Base-by-base conservation (phyloP, 2,329 filamentous ascomycete genomes). In the Basipetospora sp. region DNA sequence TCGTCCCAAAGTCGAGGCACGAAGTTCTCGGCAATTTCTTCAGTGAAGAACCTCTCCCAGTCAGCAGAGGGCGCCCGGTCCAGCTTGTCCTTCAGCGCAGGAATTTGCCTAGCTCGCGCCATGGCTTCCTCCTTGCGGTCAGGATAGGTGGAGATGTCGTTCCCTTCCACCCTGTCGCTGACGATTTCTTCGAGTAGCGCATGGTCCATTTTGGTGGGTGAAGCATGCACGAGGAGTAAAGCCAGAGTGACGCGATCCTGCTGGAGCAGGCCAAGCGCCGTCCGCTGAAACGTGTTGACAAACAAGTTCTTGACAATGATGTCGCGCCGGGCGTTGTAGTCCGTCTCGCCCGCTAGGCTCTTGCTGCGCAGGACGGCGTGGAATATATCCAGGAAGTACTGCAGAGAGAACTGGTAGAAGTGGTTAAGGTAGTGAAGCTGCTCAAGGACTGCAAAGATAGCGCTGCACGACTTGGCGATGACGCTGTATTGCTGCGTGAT, bases 331-430 rank as follows among this genome's bases (percentile, higher is more conserved):
- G 67, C 68, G 46, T 84, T 77, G 59, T 93, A 74, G 45, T 90
- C 79, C 22, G 71, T 77, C 56, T 80, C 76, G 42, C 65, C 69
- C 15, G 71, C 70, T 36, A 90, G 66, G 42, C 75, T 76, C 50
- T 79, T 77, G 57, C 92, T 92, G 41, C 80, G 80, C 28, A 98
- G 69, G 6, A 98, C 90, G 5, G 80, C 76, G 54, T 93, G 83
- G 71, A 98, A 98, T 48, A 98, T 98, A 55, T 94, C 83, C 39
- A 94, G 73, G 62, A 98, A 98, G 62, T 94, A 98, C 58, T 94
- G 87, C 42, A 98, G 70, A 27, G 90, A 98, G 68, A 98, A 98
- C 56, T 96, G 92, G 59, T 98, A 98, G 62, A 96, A 96, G 65
- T 96, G 90, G 57, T 98, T 94, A 56, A 98, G 78, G 54, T 94